Base-by-base conservation (phyloP, 2,329 filamentous ascomycete species). In the Periconia digitata region DNA sequence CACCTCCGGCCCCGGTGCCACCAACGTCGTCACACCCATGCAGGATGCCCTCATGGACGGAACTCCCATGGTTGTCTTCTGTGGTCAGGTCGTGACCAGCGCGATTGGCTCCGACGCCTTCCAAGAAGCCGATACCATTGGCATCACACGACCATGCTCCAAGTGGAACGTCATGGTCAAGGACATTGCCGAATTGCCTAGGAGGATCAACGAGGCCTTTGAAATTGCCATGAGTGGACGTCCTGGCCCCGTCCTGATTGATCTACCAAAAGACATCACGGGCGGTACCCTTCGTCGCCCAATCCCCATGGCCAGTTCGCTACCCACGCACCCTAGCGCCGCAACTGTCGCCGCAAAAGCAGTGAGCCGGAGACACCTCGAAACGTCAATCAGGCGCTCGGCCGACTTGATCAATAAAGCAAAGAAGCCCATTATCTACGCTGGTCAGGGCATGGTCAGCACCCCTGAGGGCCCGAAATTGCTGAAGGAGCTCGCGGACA, bases 151-250 rank as follows among this genome's bases (percentile, higher is more conserved):
- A 65, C 86, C 92, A 17, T 96, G 92, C 80, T 96, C 92, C 60
- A 97, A 97, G 79, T 99, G 94, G 94, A 97, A 97, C 64, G 90
- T 95, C 51, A 95, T 97, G 91, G 90, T 96, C 41, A 96, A 95
- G 81, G 92, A 87, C 71, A 85, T 96, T 46, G 91, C 90, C 43
- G 94, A 99, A 75, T 80, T 99, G 47, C 94, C 94, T 43, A 85
- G 89, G 63, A 84, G 92, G 57, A 97, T 97, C 69, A 96, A 96
- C 72, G 94, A 97, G 76, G 94, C 94, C 41, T 97, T 97, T 67
- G 92, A 97, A 76, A 97, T 97, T 68, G 94, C 94, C 35, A 97
- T 90, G 36, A 94, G 87, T 63, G 94, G 94, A 51, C 85, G 94
- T 41, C 94, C 94, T 13, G 94, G 94, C 20, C 94, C 94, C 22